Conservation (phyloP, 768 basidiomycete species). For the Daedalea quercina region DNA sequence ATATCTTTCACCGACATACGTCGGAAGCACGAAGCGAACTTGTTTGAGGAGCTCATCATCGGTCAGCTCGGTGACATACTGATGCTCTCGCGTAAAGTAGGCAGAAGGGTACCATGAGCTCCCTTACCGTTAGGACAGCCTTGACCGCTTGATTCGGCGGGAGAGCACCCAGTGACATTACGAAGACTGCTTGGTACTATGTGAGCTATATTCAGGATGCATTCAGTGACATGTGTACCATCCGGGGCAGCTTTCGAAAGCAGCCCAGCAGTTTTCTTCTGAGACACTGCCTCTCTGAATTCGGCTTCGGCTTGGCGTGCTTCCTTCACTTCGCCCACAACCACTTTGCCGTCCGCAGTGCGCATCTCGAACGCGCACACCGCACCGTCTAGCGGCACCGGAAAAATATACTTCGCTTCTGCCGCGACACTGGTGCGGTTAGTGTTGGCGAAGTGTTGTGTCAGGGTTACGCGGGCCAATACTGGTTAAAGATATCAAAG, state of each 20-base stretch:
- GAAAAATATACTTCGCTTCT: slow-evolving; percentile 39
- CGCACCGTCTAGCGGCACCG: slow-evolving; percentile 48
- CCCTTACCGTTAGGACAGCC: slow-evolving; percentile 36
- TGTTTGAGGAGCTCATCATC: slow-evolving; percentile 42
- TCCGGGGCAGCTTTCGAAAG: slow-evolving; percentile 46
- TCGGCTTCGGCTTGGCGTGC: slow-evolving; percentile 34
- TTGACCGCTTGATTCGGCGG: slow-evolving; percentile 34
- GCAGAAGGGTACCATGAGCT: background rate
- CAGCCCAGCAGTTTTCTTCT: slow-evolving; percentile 37
- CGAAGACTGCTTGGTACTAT: slow-evolving; percentile 36
- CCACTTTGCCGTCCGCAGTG: slow-evolving; percentile 33
- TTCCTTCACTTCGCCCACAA: slow-evolving; percentile 44
- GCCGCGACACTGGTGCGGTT: background rate
- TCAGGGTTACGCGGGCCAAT: background rate
- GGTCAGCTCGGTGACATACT: slow-evolving; percentile 49
- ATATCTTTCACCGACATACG: slow-evolving; percentile 44
- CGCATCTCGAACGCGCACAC: slow-evolving; percentile 49
- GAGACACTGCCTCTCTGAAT: slow-evolving; percentile 33
- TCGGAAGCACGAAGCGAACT: slow-evolving; percentile 49
- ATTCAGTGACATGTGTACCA: slow-evolving; percentile 26
- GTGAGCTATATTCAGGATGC: background rate
- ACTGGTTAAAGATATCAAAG: background rate
- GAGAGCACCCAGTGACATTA: slow-evolving; percentile 50
- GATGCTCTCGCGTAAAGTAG: background rate
- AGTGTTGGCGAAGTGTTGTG: background rate